A percentile compares a stretch with the other conserved stretches of the same genome.
phyloP scores from a whole-genome alignment of 2,329 filamentous ascomycete genomes.

The Taxawa tesnikishii region DNA sequence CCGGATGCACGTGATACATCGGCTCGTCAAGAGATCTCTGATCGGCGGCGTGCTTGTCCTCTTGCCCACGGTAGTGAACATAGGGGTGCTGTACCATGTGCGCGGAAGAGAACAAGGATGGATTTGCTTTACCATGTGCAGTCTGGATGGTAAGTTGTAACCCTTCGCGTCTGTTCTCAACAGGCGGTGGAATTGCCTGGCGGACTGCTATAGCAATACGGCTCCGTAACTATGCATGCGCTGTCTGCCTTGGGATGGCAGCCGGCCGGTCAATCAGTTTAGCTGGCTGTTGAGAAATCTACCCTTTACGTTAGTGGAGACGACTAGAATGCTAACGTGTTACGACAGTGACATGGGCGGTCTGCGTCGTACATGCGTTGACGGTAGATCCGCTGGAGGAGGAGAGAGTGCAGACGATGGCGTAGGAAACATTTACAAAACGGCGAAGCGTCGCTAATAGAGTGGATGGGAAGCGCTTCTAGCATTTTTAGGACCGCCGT shows the following conservation, averaged over 20 bases:
- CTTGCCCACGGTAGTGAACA: conserved; percentile 25
- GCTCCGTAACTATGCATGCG: too few relatives aligned
- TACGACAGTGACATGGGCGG: conserved; percentile 21
- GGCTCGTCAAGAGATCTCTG: conserved; percentile 25
- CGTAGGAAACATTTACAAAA: too few relatives aligned
- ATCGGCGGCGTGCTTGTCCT: conserved; percentile 26
- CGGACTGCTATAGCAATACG: too few relatives aligned
- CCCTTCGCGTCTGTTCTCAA: too few relatives aligned
- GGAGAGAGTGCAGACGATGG: conserved; percentile 3
- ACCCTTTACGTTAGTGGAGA: too few relatives aligned
- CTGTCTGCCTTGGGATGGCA: too few relatives aligned
- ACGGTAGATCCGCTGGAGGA: conserved; percentile 16
- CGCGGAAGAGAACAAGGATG: conserved; percentile 24
- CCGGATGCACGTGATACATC: conserved; percentile 22
- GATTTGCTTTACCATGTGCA: conserved; percentile 28
- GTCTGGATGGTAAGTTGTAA: conserved; percentile 25
- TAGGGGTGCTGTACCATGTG: conserved; percentile 18
- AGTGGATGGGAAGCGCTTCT: too few relatives aligned
- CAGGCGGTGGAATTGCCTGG: too few relatives aligned
- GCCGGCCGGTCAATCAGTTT: too few relatives aligned
- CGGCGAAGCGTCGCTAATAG: too few relatives aligned
- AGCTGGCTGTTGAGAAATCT: too few relatives aligned
- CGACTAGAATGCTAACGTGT: not conserved
- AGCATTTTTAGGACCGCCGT: too few relatives aligned
- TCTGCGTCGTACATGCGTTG: conserved; percentile 23